phyloP scores from a whole-genome alignment of 257 asterid genomes.

The Solanum chaucha region DNA sequence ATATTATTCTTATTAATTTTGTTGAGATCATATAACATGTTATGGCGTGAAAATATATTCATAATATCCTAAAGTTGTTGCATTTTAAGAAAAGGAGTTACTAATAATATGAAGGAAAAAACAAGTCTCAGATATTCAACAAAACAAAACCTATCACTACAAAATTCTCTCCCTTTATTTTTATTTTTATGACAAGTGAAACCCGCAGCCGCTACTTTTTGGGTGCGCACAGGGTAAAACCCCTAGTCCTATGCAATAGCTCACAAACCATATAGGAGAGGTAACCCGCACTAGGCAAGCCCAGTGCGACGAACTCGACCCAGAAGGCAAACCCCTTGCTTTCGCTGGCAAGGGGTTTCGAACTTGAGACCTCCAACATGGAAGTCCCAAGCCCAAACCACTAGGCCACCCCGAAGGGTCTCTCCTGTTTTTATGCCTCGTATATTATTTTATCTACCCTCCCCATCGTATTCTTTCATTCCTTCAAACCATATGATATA shows the following conservation, averaged over 20 bases:
- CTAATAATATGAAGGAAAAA: neutral
- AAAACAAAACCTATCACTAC: neutral
- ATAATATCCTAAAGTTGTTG: neutral
- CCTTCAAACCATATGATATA: neutral
- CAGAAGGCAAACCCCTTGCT: too few species aligned
- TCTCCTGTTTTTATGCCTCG: neutral
- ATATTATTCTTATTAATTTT: neutral
- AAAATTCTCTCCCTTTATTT: neutral
- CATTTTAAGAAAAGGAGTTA: neutral
- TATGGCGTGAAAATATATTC: neutral
- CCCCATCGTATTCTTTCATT: neutral
- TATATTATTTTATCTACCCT: neutral
- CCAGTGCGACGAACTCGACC: too few species aligned
- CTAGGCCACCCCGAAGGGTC: neutral
- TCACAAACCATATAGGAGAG: too few species aligned
- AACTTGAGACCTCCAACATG: too few species aligned
- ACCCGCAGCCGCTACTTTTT: too few species aligned
- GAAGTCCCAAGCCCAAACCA: too few species aligned
- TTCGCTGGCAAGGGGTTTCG: too few species aligned
- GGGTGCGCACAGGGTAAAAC: too few species aligned
- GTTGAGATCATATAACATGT: neutral
- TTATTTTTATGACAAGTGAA: too few species aligned
- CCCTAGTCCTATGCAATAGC: too few species aligned
- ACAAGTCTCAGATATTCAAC: neutral
- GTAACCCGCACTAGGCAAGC: too few species aligned